Conservation (phyloP, 164 flowering plant species). For the Taxillus chinensis region DNA sequence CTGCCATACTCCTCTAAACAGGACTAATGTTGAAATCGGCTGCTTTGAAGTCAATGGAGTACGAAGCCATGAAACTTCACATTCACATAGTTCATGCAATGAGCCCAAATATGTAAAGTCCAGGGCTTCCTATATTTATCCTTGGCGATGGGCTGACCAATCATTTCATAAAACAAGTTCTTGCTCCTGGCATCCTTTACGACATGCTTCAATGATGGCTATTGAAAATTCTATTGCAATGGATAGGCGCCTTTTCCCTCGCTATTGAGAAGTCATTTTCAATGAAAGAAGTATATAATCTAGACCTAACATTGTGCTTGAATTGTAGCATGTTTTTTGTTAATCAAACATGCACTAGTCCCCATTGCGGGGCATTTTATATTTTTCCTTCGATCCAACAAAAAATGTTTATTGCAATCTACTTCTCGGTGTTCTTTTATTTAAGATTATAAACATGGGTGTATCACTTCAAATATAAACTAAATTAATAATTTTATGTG, state of each 20-base stretch:
- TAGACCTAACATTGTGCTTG: too few species aligned
- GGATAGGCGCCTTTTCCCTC: slow-evolving; percentile 57
- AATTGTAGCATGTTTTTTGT: too few species aligned
- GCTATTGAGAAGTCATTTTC: too few species aligned
- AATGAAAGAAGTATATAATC: too few species aligned
- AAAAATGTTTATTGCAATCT: too few species aligned
- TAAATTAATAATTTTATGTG: too few species aligned
- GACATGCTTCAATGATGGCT: slow-evolving; percentile 83
- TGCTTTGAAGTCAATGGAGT: slow-evolving; percentile 13
- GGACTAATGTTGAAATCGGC: slow-evolving; percentile 8
- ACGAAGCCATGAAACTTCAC: slow-evolving; percentile 7
- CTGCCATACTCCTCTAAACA: slow-evolving; percentile 10
- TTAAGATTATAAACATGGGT: too few species aligned
- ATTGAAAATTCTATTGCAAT: slow-evolving; percentile 82
- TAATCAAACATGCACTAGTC: too few species aligned
- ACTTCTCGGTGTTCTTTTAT: too few species aligned
- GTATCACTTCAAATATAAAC: too few species aligned
- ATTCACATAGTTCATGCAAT: slow-evolving; percentile 9
- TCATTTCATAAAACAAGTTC: slow-evolving; percentile 10
- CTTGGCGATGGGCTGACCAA: slow-evolving; percentile 55
- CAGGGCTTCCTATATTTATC: slow-evolving; percentile 58
- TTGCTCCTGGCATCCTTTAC: slow-evolving; percentile 65
- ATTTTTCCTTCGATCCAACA: too few species aligned
- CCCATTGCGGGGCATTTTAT: too few species aligned
- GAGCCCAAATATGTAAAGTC: slow-evolving; percentile 12